A percentile compares a stretch with the other conserved stretches of the same genome.
phyloP scores from a whole-genome alignment of 768 basidiomycete genomes.

The Paxillus ammoniavirescens region DNA sequence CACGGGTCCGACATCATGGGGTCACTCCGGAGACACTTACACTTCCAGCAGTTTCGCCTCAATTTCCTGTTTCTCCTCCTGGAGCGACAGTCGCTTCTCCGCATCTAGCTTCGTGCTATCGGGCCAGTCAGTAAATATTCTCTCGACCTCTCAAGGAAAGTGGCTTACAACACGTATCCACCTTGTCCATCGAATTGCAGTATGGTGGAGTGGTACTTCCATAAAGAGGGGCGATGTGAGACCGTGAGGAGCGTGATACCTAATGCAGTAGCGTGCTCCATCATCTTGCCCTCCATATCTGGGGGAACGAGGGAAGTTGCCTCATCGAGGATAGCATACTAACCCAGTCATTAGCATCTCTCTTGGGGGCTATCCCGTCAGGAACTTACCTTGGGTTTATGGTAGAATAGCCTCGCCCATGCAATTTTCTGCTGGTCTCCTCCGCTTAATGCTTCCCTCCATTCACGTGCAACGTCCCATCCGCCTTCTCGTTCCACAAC shows the following conservation, averaged over 20 bases:
- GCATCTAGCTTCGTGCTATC: conserved; percentile 84
- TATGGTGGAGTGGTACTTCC: conserved; percentile 89
- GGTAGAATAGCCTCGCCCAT: conserved; percentile 96
- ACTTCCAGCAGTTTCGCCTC: conserved; percentile 87
- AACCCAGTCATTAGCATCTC: conserved; percentile 8
- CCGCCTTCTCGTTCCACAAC: conserved; percentile 96
- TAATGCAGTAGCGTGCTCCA: conserved; percentile 83
- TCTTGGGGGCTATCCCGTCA: background rate
- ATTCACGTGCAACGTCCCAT: conserved; percentile 87
- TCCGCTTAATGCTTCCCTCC: conserved; percentile 91
- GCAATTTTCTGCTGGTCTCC: conserved; percentile 98
- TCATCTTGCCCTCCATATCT: conserved; percentile 93
- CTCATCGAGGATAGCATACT: conserved; percentile 97
- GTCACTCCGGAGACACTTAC: conserved; percentile 43
- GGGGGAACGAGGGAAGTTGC: conserved; percentile 93
- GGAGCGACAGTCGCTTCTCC: conserved; percentile 83
- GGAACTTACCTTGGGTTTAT: conserved; percentile 74
- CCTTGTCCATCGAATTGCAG: conserved; percentile 93
- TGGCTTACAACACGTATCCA: conserved; percentile 87
- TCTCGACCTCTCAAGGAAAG: background rate
- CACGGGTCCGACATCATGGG: background rate
- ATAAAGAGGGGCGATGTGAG: conserved; percentile 90
- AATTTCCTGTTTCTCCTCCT: conserved; percentile 90
- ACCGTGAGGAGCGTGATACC: conserved; percentile 94
- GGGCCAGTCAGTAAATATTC: background rate